Evolutionary conservation across 441 rosid genomes (phyloP), one percentile per base, ranked within the genome.

Genomic region (Erodium trifolium): DNA sequence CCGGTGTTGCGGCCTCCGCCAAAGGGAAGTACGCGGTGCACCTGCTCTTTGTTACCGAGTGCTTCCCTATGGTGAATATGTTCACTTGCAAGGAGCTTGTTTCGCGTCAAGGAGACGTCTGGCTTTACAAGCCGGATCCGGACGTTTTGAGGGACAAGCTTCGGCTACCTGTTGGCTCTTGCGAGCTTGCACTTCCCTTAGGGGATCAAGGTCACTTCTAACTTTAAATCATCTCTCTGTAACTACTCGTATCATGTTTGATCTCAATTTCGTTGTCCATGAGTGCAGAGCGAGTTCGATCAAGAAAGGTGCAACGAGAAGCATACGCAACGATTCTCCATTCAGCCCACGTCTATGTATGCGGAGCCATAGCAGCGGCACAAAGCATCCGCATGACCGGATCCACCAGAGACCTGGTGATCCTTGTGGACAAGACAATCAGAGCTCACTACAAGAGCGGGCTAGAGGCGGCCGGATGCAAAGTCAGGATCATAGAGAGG

Each of bases 241-340:
- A 23, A 23, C 27, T 23, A 23, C 27, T 2, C 63, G 2, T 55
- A 55, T 18, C 27, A n/a, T 16, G 3, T 2, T n/a, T 4, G 3
- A 2, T n/a, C 27, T 55, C 14, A 3, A 0, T 31, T 65, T 17
- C 18, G 23, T 1, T 77, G 16, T 71, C 43, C 71, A 23, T 75
- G 63, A 59, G 66, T 69, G 35, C 82, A 86, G 92, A 80, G 66
- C 70, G 83, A 19, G 71, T 59, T 69, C 84, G 85, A 62, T 72
- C 82, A 5, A 91, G 93, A 69, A 86, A 79, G 66, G 82, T 79
- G n/a, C 72, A 27, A 64, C 73, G 95, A 71, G 95, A 93, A 85
- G 97, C 98, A 31, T 93, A 91, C 67, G 97, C 96, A 17, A 93
- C 98, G 18, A 88, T 93, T 73, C 97, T 93, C 7, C 98, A 93